Evolutionary conservation across 2,329 filamentous ascomycete genomes (phyloP).

Genomic region (Scleromitrula shiraiana): DNA sequence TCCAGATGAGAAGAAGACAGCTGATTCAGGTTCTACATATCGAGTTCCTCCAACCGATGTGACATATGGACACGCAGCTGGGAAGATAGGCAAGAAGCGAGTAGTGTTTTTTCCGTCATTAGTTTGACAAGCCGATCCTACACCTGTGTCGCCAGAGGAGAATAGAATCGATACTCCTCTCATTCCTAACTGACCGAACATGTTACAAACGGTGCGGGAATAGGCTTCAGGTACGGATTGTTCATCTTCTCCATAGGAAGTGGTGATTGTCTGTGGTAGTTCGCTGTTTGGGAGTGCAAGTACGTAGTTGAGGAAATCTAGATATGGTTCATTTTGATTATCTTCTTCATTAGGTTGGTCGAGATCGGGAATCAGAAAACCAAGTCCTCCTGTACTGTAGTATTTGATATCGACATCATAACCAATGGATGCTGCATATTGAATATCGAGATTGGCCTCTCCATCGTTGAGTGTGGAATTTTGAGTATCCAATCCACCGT

Average conservation of each 20-base stretch:
- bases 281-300: conserved; percentile 38
- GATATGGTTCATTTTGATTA: conserved; percentile 59
- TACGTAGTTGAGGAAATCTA: conserved; percentile 51
- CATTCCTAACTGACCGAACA: conserved; percentile 55
- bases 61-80: conserved; percentile 58
- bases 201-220: conserved; percentile 51
- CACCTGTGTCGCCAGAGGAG: conserved; percentile 49
- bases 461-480: conserved; percentile 31
- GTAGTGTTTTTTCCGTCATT: conserved; percentile 51
- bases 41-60: conserved; percentile 56
- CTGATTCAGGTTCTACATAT: conserved; percentile 38
- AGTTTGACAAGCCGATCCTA: conserved; percentile 43
- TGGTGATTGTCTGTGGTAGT: conserved; percentile 54
- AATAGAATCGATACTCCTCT: conserved; percentile 57
- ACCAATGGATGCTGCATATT: conserved; percentile 44
- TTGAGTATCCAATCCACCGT: conserved; percentile 33
- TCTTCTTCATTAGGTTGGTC: conserved; percentile 35
- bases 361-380: conserved; percentile 35
- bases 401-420: conserved; percentile 44
- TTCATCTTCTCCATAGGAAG: conserved; percentile 61
- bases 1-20: conserved; percentile 32
- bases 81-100: conserved; percentile 54
- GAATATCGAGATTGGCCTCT: conserved; percentile 34
- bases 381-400: conserved; percentile 48
- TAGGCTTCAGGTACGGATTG: conserved; percentile 55